Conservation (phyloP, 805 yeast species). For the Candida succiphila region DNA sequence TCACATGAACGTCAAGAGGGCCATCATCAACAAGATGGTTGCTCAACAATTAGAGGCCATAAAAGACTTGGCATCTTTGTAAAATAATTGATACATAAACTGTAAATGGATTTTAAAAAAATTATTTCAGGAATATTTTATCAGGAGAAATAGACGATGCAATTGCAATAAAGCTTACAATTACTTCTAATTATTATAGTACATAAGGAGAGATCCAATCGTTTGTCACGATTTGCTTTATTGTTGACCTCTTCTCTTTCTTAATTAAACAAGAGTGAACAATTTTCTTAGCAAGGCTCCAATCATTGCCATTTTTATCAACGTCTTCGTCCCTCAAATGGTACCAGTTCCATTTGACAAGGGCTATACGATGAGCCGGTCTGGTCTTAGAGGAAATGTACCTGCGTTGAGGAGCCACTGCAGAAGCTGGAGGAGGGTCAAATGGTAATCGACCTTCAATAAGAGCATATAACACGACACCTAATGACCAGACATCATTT, state of each 20-base stretch:
- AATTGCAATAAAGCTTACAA: neutral
- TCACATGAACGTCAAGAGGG: constrained; percentile 9
- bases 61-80: too few relatives aligned
- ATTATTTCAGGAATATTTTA: too few relatives aligned
- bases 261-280: constrained; percentile 42
- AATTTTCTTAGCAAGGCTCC: constrained; percentile 37
- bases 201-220: constrained; percentile 21
- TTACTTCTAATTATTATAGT: neutral
- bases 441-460: constrained; percentile 86
- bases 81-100: too few relatives aligned
- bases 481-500: constrained; percentile 92
- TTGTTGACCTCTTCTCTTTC: constrained; percentile 32
- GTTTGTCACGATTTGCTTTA: constrained; percentile 21
- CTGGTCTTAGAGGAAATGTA: constrained; percentile 43
- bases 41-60: neutral
- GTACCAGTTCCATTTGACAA: constrained; percentile 88
- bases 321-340: constrained; percentile 26
- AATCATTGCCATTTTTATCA: constrained; percentile 14
- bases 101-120: too few relatives aligned
- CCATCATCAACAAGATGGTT: constrained; percentile 5
- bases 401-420: constrained; percentile 21
- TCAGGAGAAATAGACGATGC: too few relatives aligned
- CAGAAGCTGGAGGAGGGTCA: constrained; percentile 56
- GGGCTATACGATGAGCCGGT: constrained; percentile 82
- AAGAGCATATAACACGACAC: constrained; percentile 79